A percentile compares a stretch with the other conserved stretches of the same genome.
phyloP scores from a whole-genome alignment of 805 yeast genomes.

The Brettanomyces sp. region DNA sequence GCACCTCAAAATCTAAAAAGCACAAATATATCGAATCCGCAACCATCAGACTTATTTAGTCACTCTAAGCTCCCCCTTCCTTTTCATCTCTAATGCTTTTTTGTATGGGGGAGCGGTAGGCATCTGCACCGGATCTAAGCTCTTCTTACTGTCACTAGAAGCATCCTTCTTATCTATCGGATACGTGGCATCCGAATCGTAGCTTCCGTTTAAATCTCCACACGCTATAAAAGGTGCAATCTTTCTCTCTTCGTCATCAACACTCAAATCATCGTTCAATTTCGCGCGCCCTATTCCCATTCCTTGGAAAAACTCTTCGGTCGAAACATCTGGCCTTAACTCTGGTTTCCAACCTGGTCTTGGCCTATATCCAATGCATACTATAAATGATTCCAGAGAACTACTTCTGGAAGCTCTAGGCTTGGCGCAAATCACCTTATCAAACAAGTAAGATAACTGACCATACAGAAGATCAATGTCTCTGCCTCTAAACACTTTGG shows the following conservation, averaged over 20 bases:
- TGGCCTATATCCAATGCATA: slow-evolving; percentile 82
- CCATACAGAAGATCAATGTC: slow-evolving; percentile 90
- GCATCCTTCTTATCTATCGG: slow-evolving; percentile 32
- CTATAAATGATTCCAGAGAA: slow-evolving; percentile 87
- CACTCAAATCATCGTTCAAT: slow-evolving; percentile 35
- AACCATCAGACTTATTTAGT: slow-evolving; percentile 5
- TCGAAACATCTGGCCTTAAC: slow-evolving; percentile 40
- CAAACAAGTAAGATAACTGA: slow-evolving; percentile 83
- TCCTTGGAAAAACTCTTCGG: slow-evolving; percentile 76
- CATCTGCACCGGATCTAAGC: slow-evolving; percentile 85
- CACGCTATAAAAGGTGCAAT: slow-evolving; percentile 94
- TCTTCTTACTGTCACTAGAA: slow-evolving; percentile 26
- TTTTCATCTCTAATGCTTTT: slow-evolving; percentile 77
- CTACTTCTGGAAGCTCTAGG: slow-evolving; percentile 95
- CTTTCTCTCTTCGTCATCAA: slow-evolving; percentile 53
- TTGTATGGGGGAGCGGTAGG: slow-evolving; percentile 98
- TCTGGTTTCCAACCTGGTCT: slow-evolving; percentile 76
- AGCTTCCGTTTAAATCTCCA: slow-evolving; percentile 71
- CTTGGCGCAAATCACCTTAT: slow-evolving; percentile 85
- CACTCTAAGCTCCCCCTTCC: slow-evolving; percentile 50
- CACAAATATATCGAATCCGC: too few species aligned
- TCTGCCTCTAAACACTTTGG: slow-evolving; percentile 92
- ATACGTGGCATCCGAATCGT: slow-evolving; percentile 95
- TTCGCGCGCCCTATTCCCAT: slow-evolving; percentile 46
- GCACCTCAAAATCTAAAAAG: too few species aligned